A percentile compares a stretch with the other conserved stretches of the same genome.
Evolutionary conservation across 129 eudicot species (phyloP).

Genomic region (Centaurea solstitialis): DNA sequence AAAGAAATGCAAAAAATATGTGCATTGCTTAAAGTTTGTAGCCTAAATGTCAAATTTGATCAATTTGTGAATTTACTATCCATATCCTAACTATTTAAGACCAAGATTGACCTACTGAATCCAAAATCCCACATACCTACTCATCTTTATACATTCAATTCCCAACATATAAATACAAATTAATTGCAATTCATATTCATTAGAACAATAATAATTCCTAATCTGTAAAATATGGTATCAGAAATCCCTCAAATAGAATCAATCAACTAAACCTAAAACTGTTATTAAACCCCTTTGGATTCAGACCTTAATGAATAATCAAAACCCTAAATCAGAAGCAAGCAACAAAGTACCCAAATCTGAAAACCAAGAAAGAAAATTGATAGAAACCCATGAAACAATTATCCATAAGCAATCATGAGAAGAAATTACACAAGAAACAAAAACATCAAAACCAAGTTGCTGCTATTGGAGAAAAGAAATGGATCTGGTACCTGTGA

Average conservation of each 20-base stretch:
- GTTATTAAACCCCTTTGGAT: not conserved
- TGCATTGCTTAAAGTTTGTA: not conserved
- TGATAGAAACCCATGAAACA: not conserved
- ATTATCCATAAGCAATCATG: not conserved
- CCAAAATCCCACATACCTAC: not conserved
- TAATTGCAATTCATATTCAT: not conserved
- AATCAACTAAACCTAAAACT: not conserved
- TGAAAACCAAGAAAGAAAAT: not conserved
- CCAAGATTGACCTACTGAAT: not conserved
- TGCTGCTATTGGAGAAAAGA: not conserved
- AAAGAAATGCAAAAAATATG: not conserved
- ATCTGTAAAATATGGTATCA: not conserved
- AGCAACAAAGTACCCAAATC: not conserved
- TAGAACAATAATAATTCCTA: not conserved
- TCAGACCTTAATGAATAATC: not conserved
- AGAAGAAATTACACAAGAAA: not conserved
- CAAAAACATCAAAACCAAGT: not conserved
- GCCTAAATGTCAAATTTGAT: not conserved
- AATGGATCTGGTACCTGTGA: not conserved
- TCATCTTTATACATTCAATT: too few relatives aligned
- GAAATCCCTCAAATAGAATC: not conserved
- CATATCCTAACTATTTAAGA: too few relatives aligned
- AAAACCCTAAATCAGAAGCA: not conserved
- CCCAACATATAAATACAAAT: not conserved
- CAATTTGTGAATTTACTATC: too few relatives aligned